Evolutionary conservation across 2,329 filamentous ascomycete species (phyloP).

Genomic region (Drechslerella dactyloides): DNA sequence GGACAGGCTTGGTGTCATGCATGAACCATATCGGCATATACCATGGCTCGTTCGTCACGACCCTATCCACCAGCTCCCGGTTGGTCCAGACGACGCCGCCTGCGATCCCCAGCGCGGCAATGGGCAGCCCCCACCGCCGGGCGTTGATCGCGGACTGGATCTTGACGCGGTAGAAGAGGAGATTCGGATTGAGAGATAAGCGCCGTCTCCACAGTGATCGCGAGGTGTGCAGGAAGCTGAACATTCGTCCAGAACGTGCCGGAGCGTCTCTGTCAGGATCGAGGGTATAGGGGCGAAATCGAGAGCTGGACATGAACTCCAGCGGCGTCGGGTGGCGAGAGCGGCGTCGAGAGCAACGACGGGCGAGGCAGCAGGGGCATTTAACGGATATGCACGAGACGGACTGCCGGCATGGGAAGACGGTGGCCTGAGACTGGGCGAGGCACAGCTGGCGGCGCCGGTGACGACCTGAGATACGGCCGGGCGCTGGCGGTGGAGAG

Average conservation of each 20-base stretch:
- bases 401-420: slow-evolving; percentile 22
- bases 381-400: slow-evolving; percentile 10
- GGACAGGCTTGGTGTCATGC: slow-evolving; percentile 14
- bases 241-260: slow-evolving; percentile 38
- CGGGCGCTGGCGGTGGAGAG: slow-evolving; percentile 12
- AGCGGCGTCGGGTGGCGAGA: slow-evolving; percentile 11
- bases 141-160: slow-evolving; percentile 20
- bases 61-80: slow-evolving; percentile 30
- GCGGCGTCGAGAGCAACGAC: slow-evolving; percentile 10
- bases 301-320: slow-evolving; percentile 9
- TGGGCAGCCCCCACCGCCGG: slow-evolving; percentile 30
- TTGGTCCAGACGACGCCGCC: slow-evolving; percentile 35
- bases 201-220: slow-evolving; percentile 47
- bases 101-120: slow-evolving; percentile 27
- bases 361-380: slow-evolving; percentile 27
- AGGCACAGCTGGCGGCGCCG: not conserved
- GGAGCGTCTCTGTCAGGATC: slow-evolving; percentile 11
- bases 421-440: not conserved
- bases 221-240: slow-evolving; percentile 48
- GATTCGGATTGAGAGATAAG: slow-evolving; percentile 26
- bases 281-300: slow-evolving; percentile 23
- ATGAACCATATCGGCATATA: slow-evolving; percentile 49
- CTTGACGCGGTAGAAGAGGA: slow-evolving; percentile 40
- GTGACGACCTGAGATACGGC: not conserved
- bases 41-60: slow-evolving; percentile 32